A percentile compares a stretch with the other conserved stretches of the same genome.
These are phyloP conservation scores for Arctostaphylos glauca DNA, from an alignment of 148 eudicot species.

Conservation along the genomic window DNA sequence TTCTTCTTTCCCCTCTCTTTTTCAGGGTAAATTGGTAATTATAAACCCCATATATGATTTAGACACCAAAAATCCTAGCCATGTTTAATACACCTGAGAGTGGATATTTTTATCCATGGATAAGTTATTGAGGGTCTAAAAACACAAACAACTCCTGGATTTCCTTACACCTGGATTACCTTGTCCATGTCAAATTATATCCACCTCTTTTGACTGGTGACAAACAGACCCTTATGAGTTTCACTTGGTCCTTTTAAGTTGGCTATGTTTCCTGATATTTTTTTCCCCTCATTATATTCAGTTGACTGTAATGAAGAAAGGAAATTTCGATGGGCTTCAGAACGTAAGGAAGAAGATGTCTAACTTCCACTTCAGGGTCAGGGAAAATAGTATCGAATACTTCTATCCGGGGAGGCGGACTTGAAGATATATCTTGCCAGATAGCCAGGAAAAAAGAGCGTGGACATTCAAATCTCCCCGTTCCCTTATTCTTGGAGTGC, in stretches of 20 bases:
- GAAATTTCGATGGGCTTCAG: slow-evolving; percentile 23
- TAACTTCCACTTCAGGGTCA: slow-evolving; percentile 71
- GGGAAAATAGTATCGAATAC: slow-evolving; percentile 71
- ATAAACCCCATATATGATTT: no score
- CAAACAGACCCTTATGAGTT: no score
- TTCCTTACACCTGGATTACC: no score
- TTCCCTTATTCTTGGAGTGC: neutral
- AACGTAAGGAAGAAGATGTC: slow-evolving; percentile 33
- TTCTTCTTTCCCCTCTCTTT: no score
- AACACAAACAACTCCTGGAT: no score
- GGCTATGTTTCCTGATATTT: neutral
- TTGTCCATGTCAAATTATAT: no score
- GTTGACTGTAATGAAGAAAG: slow-evolving; percentile 70
- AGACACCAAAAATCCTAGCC: no score
- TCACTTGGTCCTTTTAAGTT: neutral
- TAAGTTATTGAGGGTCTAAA: no score
- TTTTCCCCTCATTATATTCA: slow-evolving; percentile 26
- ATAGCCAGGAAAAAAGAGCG: neutral
- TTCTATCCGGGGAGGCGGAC: slow-evolving; percentile 72
- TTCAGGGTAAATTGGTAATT: no score
- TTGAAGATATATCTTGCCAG: slow-evolving; percentile 27
- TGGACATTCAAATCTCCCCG: neutral
- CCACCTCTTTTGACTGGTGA: no score
- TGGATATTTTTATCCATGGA: no score
- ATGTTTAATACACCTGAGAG: no score